Percentiles rank a stretch among this genome's conserved stretches.
Conservation (phyloP, 2,329 filamentous ascomycete genomes). For the Pleoardoris graminearum region DNA sequence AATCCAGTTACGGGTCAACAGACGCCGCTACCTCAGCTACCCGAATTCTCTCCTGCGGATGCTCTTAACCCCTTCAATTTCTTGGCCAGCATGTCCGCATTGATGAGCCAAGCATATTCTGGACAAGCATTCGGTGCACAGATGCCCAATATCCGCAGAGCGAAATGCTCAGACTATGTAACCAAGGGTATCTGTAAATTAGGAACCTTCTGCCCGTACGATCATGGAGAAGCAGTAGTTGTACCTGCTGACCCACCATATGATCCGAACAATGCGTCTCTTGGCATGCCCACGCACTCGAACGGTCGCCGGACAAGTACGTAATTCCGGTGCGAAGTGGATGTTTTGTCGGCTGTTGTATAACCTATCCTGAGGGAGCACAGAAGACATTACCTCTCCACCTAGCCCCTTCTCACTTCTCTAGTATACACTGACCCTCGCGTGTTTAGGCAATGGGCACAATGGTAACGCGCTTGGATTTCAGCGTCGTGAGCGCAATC, state of each 20-base stretch:
- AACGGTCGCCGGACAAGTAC: not conserved
- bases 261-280: constrained; percentile 1
- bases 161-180: constrained; percentile 1
- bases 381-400: no score
- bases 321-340: no score
- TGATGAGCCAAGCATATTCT: not conserved
- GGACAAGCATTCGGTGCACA: not conserved
- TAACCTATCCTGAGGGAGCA: no score
- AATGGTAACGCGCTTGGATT: not conserved
- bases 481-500: constrained; percentile 14
- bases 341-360: no score
- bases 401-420: no score
- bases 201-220: constrained; percentile 2
- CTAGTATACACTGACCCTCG: no score
- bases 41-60: not conserved
- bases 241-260: constrained; percentile 2
- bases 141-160: not conserved
- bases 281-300: not conserved
- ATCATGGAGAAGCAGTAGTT: not conserved
- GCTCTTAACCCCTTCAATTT: not conserved
- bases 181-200: constrained; percentile 1
- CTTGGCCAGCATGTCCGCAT: not conserved
- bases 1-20: not conserved
- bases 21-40: not conserved
- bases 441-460: no score